phyloP scores from a whole-genome alignment of 176 grass and related monocot genomes.

The Triticum dicoccoides region DNA sequence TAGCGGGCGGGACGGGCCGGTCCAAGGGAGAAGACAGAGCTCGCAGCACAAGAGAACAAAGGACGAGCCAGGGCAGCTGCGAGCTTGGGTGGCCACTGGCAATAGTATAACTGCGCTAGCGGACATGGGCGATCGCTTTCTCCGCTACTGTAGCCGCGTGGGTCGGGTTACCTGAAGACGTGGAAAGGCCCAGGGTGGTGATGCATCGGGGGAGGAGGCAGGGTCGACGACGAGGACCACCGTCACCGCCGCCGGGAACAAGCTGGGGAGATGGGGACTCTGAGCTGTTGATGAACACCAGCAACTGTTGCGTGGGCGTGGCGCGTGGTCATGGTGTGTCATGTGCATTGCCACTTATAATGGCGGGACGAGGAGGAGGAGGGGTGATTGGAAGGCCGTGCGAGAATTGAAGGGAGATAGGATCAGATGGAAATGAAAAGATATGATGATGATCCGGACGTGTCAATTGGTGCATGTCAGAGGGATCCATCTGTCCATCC shows the following conservation, averaged over 20 bases:
- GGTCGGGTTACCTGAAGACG: conserved; percentile 23
- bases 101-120: background rate
- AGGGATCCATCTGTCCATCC: background rate
- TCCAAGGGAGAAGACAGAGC: conserved; percentile 6
- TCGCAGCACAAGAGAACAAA: conserved; percentile 17
- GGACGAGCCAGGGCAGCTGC: background rate
- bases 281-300: background rate
- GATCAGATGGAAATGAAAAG: background rate
- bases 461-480: conserved; percentile 29
- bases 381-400: too few species aligned
- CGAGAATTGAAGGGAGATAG: background rate
- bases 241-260: background rate
- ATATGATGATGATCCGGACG: background rate
- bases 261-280: background rate
- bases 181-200: background rate
- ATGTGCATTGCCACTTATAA: conserved; percentile 8
- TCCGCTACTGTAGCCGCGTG: background rate
- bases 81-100: background rate
- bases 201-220: conserved; percentile 21
- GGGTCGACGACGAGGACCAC: background rate
- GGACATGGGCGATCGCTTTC: background rate
- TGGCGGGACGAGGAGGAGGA: background rate
- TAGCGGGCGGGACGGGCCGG: conserved; percentile 20
- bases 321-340: background rate
- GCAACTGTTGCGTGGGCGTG: background rate